Percentiles rank a stretch among this genome's conserved stretches.
These are phyloP conservation scores for Neurospora sp. DNA, from an alignment of 495 filamentous ascomycete genomes.

Conservation along the genomic window DNA sequence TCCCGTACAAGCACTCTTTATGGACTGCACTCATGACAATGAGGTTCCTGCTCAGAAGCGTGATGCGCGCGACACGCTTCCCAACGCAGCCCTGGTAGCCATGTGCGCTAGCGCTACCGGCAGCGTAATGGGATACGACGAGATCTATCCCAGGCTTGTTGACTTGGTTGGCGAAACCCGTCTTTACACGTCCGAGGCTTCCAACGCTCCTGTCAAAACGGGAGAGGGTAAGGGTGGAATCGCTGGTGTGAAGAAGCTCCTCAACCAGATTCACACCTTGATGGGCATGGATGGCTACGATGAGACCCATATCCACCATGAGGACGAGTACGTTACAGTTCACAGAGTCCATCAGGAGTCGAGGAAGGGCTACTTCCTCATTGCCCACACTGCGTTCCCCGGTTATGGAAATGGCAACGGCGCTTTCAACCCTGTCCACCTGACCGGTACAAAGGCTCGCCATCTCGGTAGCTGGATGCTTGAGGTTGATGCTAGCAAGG, in stretches of 20 bases:
- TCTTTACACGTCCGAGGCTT: slow-evolving; percentile 64
- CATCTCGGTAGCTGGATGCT: slow-evolving; percentile 82
- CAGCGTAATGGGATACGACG: slow-evolving; percentile 98
- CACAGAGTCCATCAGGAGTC: slow-evolving; percentile 87
- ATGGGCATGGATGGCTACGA: slow-evolving; percentile 93
- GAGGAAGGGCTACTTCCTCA: slow-evolving; percentile 84
- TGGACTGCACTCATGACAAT: slow-evolving; percentile 99
- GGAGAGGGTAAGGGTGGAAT: slow-evolving; percentile 68
- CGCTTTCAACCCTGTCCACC: slow-evolving; percentile 60
- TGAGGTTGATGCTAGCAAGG: slow-evolving; percentile 63
- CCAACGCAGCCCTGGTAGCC: slow-evolving; percentile 87
- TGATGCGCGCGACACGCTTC: slow-evolving; percentile 85
- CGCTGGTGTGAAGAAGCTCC: slow-evolving; percentile 75
- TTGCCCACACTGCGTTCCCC: slow-evolving; percentile 90
- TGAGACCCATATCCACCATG: slow-evolving; percentile 94
- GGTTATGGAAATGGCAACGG: slow-evolving; percentile 75
- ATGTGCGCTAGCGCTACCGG: slow-evolving; percentile 94
- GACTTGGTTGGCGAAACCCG: slow-evolving; percentile 85
- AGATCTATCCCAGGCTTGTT: slow-evolving; percentile 84
- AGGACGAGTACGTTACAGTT: slow-evolving; percentile 90
- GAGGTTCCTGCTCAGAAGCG: slow-evolving; percentile 93
- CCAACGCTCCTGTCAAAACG: slow-evolving; percentile 45
- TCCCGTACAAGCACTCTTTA: slow-evolving; percentile 88
- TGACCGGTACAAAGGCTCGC: slow-evolving; percentile 65
- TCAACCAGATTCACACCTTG: slow-evolving; percentile 83